phyloP scores from a whole-genome alignment of 1,139 yeast species.

The Saccharomyces hybrid region DNA sequence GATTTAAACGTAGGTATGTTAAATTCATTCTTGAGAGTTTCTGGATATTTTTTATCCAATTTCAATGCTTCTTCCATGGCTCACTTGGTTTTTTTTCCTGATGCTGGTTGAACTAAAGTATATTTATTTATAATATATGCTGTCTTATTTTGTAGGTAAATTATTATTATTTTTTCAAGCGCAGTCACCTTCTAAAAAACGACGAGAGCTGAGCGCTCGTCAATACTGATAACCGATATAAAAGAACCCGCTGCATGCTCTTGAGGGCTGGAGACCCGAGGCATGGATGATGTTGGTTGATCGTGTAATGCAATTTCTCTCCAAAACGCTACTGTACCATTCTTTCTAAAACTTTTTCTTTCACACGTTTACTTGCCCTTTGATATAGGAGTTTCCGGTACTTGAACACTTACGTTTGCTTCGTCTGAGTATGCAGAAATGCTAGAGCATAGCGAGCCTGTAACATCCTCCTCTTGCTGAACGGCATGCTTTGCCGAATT shows the following conservation, averaged over 20 bases:
- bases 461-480: not conserved
- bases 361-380: not conserved
- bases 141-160: not conserved
- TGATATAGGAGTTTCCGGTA: not conserved
- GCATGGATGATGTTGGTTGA: not conserved
- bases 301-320: not conserved
- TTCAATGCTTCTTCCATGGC: slow-evolving; percentile 9
- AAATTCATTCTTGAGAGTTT: slow-evolving; percentile 38
- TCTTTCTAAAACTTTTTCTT: not conserved
- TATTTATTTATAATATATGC: not conserved
- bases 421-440: not conserved
- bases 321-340: not conserved
- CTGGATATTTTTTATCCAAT: slow-evolving; percentile 32
- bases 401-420: not conserved
- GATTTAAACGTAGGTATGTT: slow-evolving; percentile 53
- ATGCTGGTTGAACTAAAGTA: not conserved
- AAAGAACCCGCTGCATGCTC: not conserved
- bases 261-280: not conserved
- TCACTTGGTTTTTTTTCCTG: not conserved
- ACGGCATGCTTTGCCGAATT: not conserved
- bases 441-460: not conserved
- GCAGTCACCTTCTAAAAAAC: not conserved
- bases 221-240: not conserved
- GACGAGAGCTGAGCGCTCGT: not conserved
- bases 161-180: not conserved